Percentiles rank a stretch among this genome's conserved stretches.
These are phyloP conservation scores for Mycena venus DNA, from an alignment of 768 basidiomycete species.

Conservation along the genomic window DNA sequence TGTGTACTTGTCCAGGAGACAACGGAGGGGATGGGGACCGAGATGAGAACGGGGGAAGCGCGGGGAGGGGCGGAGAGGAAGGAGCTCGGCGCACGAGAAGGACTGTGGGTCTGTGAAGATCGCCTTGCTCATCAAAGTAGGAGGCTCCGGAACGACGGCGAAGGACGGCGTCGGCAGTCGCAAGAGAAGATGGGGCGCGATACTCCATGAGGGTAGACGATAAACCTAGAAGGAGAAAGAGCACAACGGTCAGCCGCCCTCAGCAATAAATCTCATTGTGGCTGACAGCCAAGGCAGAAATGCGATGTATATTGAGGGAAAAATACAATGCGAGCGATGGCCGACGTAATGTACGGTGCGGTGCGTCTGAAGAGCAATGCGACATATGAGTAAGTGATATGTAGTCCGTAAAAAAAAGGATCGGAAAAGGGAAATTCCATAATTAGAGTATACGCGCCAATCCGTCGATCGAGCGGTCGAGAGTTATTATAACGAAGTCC, in stretches of 20 bases:
- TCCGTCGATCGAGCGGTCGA: neutral
- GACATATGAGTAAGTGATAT: slow-evolving; percentile 21
- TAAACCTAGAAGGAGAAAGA: neutral
- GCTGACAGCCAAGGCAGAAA: slow-evolving; percentile 6
- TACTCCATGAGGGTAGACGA: slow-evolving; percentile 14
- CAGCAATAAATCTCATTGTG: neutral
- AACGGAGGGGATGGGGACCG: neutral
- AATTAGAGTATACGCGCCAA: slow-evolving; percentile 21
- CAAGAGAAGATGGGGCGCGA: slow-evolving; percentile 19
- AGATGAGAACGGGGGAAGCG: neutral
- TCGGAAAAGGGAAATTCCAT: slow-evolving; percentile 7
- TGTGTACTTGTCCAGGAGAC: neutral
- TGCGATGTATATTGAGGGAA: slow-evolving; percentile 17
- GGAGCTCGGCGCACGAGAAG: slow-evolving; percentile 11
- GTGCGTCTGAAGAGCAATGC: slow-evolving; percentile 21
- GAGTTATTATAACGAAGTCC: slow-evolving; percentile 15
- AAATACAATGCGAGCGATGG: slow-evolving; percentile 26
- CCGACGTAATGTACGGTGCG: slow-evolving; percentile 11
- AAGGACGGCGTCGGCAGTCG: neutral
- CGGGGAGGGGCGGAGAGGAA: neutral
- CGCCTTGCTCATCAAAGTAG: neutral
- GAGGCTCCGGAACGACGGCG: slow-evolving; percentile 8
- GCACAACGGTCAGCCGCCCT: neutral
- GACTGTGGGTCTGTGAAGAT: slow-evolving; percentile 8
- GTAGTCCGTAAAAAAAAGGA: slow-evolving; percentile 8